Evolutionary conservation across 495 filamentous ascomycete species (phyloP).

Genomic region (Lophium mytilinum): DNA sequence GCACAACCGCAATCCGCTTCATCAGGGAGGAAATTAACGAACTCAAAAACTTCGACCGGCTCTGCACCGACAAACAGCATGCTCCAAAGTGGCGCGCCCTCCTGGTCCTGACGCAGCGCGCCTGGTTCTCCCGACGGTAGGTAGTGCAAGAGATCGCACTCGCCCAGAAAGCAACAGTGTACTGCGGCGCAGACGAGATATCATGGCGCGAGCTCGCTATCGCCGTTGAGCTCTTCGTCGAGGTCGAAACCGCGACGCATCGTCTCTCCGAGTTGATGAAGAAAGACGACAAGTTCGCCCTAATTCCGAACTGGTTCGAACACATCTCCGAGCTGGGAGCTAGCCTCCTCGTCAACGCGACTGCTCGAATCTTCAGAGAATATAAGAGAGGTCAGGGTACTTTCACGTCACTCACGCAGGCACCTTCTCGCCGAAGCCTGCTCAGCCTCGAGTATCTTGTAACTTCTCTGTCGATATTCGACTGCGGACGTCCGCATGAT

Average conservation of each 20-base stretch:
- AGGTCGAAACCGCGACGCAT: slow-evolving; percentile 21
- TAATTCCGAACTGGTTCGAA: slow-evolving; percentile 17
- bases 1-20: slow-evolving; percentile 23
- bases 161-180: slow-evolving; percentile 5
- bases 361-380: slow-evolving; percentile 28
- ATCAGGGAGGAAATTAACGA: slow-evolving; percentile 30
- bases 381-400: slow-evolving; percentile 11
- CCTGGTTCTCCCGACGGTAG: slow-evolving; percentile 17
- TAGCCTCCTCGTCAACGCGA: slow-evolving; percentile 32
- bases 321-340: slow-evolving; percentile 31
- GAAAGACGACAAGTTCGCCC: not conserved
- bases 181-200: slow-evolving; percentile 12
- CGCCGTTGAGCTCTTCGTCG: slow-evolving; percentile 21
- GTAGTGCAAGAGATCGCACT: slow-evolving; percentile 24
- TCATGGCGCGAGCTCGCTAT: slow-evolving; percentile 15
- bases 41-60: slow-evolving; percentile 30
- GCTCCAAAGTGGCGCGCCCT: slow-evolving; percentile 16
- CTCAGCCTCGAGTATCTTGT: slow-evolving; percentile 22
- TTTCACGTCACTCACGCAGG: slow-evolving; percentile 1
- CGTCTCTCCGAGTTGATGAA: slow-evolving; percentile 23
- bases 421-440: too few species aligned
- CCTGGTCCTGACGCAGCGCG: slow-evolving; percentile 10
- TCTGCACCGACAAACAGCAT: slow-evolving; percentile 7
- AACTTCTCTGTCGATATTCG: slow-evolving; percentile 13
- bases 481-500: slow-evolving; percentile 9